Base-by-base conservation (phyloP, 805 yeast species). In the Candida hungchunana region DNA sequence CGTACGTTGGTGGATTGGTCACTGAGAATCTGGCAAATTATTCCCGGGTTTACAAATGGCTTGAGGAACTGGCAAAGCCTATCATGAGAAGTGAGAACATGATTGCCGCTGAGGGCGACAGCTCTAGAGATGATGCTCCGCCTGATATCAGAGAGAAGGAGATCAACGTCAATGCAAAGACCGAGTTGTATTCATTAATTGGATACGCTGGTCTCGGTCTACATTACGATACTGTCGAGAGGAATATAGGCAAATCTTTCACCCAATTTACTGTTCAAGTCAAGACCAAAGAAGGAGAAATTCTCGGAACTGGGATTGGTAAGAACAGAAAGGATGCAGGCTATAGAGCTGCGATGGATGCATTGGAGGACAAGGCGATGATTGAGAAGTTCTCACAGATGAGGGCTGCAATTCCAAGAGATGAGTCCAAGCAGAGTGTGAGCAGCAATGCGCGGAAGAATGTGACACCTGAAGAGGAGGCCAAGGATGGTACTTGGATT, bases 1-100 rank as follows among this genome's bases (percentile, higher is more conserved):
- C 97, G 0, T 90, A 90, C 48, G 70, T 93, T 30, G 97, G 96
- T 6, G 98, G 94, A 0, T 59, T 90, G 21, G 71, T 72, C 7
- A 65, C 75, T 16, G 94, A 84, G 44, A 64, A 72, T 29, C 59
- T 64, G 16, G 53, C 58, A 13, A 73, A 77, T 41, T 62, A 72
- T 32, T 55, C 63, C 2, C 67, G 59, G 16, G 69, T 82, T 6
- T 69, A 70, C 44, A 58, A 64, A 10, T 83, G 90, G 90, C 53
- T 83, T 18, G 49, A 56, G 6, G 56, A 63, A 31, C 56, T 82
- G 26, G 71, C 79, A 22, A 60, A 58, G n/a, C 76, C 78, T 3
- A 62, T 69, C 7, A 26, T 45, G 15, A 26, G 27, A 3, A 40
- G 43, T 7, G 18, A 7, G n/a, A 39, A 34, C 14, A 15, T 15